Evolutionary conservation across 805 yeast species (phyloP).

Genomic region (Candida parachauliodes): DNA sequence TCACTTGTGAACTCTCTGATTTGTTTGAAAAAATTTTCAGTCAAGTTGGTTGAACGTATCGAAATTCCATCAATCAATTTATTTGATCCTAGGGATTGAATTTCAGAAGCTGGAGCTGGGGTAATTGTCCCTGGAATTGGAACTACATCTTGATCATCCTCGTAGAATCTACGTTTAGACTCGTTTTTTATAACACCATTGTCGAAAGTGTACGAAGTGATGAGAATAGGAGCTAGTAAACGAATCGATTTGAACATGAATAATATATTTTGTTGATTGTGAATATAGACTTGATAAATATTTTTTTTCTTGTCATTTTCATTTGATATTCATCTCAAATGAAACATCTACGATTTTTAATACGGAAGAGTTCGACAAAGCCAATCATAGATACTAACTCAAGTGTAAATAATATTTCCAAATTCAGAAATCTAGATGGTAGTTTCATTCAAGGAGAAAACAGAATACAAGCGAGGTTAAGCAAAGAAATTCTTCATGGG

Average conservation of each 20-base stretch:
- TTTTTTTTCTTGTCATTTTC: slow-evolving; percentile 3
- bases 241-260: slow-evolving; percentile 8
- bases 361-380: not conserved
- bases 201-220: not conserved
- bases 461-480: slow-evolving; percentile 52
- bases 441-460: slow-evolving; percentile 39
- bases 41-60: slow-evolving; percentile 46
- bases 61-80: slow-evolving; percentile 53
- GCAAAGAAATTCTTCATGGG: slow-evolving; percentile 55
- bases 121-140: slow-evolving; percentile 51
- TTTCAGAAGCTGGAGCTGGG: slow-evolving; percentile 40
- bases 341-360: not conserved
- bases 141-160: slow-evolving; percentile 42
- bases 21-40: slow-evolving; percentile 47
- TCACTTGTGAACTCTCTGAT: slow-evolving; percentile 44
- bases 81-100: slow-evolving; percentile 44
- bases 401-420: too few relatives aligned
- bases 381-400: not conserved
- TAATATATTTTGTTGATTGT: too few relatives aligned
- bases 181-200: slow-evolving; percentile 10
- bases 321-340: slow-evolving; percentile 1
- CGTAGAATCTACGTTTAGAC: slow-evolving; percentile 42
- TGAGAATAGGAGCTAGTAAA: slow-evolving; percentile 3
- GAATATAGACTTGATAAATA: too few relatives aligned
- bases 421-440: slow-evolving; percentile 39